Evolutionary conservation across 139 green algal genomes (phyloP), one percentile per base, ranked within the genome.

Genomic region (Coelastrella sp.): DNA sequence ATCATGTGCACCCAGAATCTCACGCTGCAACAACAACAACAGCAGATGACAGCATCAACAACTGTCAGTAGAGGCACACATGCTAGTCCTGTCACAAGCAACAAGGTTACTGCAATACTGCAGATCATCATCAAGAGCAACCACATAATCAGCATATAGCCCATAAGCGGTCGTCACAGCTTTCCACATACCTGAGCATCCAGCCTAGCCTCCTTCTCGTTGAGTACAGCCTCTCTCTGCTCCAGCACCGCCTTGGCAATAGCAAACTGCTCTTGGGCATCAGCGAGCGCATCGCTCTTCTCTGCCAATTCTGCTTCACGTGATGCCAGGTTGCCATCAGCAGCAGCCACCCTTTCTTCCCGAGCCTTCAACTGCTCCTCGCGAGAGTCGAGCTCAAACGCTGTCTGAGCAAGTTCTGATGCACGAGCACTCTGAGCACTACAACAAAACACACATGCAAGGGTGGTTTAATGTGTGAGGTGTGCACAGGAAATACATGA

Each of bases 201-300:
- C n/a, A 50, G 30, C 27, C 15, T 37, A 17, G 21, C n/a, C 73
- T 81, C 73, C 50, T 37, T 45, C 27, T 68, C 73, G 9, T 19
- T 50, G 30, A 81, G 50, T 17, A 57, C 48, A 32, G 73, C 32
- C 73, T 81, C 73, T 21, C 73, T 53, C 73, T 81, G 73, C 8
- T 67, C 73, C 5, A 60, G 40, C 27, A 81, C 73, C 27, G 62
- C 43, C 73, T 81, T 34, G 5, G 73, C 48, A 50, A 57, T 50
- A 66, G 40, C 21, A 9, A 81, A 37, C 50, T 50, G 43, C 4
- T 53, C 40, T 41, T 67, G 73, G 4, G 73, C 73, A 32, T 53
- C 48, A 35, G 27, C 32, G 13, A 81, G 73, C 19, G 19, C 27
- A 17, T 25, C 19, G 32, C 35, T 35, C 9, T 9, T 41, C 15